These are phyloP conservation scores for Suillus lakei DNA, from an alignment of 768 basidiomycete species.

Conservation along the genomic window DNA sequence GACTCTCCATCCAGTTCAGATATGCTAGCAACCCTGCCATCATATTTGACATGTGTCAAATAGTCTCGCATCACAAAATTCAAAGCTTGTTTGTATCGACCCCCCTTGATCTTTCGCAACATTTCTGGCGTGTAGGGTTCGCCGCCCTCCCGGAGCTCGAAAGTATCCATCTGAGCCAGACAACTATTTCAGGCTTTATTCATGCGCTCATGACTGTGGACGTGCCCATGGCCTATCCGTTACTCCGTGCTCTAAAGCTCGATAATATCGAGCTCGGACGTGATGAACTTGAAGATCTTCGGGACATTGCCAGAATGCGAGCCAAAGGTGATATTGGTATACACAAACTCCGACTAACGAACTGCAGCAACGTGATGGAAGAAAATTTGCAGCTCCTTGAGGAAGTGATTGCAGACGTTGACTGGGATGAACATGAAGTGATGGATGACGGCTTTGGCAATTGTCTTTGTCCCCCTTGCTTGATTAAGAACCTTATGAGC, in stretches of 20 bases:
- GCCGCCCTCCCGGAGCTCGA: background rate
- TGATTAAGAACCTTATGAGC: no score
- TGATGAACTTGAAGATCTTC: background rate
- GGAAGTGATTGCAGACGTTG: constrained; percentile 15
- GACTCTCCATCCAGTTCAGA: background rate
- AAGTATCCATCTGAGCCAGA: background rate
- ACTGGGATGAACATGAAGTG: constrained; percentile 22
- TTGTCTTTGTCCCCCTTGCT: no score
- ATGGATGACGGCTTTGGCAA: background rate
- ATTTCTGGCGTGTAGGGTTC: background rate
- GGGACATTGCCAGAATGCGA: background rate
- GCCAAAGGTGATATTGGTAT: background rate
- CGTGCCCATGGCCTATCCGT: background rate
- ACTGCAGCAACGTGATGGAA: background rate
- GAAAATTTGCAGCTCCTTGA: constrained; percentile 4
- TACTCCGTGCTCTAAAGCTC: background rate
- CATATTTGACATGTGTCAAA: background rate
- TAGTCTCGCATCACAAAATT: background rate
- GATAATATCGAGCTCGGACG: background rate
- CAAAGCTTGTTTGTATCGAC: background rate
- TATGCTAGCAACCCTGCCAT: background rate
- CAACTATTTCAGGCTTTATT: background rate
- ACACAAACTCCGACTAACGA: background rate
- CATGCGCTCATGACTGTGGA: background rate
- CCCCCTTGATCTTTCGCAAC: background rate